These are phyloP conservation scores for Amphicarpaea edgeworthii DNA, from an alignment of 306 rosid genomes.

Conservation along the genomic window DNA sequence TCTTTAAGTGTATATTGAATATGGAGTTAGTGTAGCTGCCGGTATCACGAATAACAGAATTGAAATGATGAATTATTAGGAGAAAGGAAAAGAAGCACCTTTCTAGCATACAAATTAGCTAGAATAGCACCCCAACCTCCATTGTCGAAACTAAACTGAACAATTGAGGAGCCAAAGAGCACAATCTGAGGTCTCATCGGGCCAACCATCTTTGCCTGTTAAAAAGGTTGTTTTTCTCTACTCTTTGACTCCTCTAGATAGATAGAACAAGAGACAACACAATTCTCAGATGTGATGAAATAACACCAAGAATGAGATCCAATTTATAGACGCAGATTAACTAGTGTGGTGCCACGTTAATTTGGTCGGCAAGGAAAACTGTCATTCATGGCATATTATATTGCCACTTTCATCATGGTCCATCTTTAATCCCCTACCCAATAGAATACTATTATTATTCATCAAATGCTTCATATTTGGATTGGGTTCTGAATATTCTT, in stretches of 20 bases:
- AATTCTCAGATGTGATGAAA: background rate
- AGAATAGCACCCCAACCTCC: conserved; percentile 87
- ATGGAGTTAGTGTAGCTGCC: background rate
- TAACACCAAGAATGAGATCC: background rate
- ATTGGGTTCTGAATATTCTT: conserved; percentile 4
- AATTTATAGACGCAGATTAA: background rate
- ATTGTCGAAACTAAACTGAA: conserved; percentile 59
- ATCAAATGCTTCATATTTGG: background rate
- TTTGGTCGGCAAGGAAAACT: background rate
- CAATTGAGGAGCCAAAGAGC: conserved; percentile 88
- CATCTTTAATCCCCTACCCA: background rate
- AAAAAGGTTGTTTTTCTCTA: background rate
- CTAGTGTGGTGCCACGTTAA: background rate
- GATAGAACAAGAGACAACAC: background rate
- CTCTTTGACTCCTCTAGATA: background rate
- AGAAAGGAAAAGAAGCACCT: conserved; percentile 51
- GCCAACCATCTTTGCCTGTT: conserved; percentile 59
- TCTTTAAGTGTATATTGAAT: too few relatives aligned
- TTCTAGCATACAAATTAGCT: conserved; percentile 70
- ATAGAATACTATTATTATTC: background rate
- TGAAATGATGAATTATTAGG: background rate
- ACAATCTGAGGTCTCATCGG: conserved; percentile 83
- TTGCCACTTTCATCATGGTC: background rate
- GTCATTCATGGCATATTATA: background rate
- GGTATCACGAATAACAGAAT: background rate